Evolutionary conservation across 208 protist species (phyloP).

Genomic region (Leishmania amazonensis): DNA sequence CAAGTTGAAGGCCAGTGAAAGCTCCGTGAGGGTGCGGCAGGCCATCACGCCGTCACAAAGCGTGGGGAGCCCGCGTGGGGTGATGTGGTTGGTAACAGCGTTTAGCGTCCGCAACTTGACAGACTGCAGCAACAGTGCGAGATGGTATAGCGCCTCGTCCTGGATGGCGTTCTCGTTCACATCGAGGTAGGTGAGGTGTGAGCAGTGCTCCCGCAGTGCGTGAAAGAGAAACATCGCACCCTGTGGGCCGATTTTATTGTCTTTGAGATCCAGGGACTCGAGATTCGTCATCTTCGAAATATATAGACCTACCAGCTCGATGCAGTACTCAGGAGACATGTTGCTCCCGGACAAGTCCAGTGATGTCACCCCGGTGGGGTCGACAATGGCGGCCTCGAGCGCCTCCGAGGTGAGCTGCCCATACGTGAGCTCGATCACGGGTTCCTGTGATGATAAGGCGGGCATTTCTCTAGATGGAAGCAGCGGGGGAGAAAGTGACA

Average conservation of each 20-base stretch:
- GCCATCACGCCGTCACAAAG: constrained; percentile 73
- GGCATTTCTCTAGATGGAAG: constrained; percentile 9
- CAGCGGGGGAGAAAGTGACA: not conserved
- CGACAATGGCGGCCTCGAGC: constrained; percentile 40
- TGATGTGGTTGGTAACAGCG: constrained; percentile 82
- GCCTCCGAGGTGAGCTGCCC: constrained; percentile 60
- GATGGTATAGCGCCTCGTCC: constrained; percentile 63
- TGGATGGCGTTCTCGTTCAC: constrained; percentile 87
- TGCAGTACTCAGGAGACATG: constrained; percentile 53
- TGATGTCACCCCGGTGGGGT: constrained; percentile 45
- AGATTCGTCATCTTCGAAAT: constrained; percentile 67
- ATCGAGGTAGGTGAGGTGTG: constrained; percentile 68
- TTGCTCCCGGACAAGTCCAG: constrained; percentile 84
- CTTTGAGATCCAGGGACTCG: constrained; percentile 76
- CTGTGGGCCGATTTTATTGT: constrained; percentile 77
- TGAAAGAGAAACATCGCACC: constrained; percentile 68
- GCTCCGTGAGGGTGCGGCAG: constrained; percentile 51
- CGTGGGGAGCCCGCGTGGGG: constrained; percentile 68
- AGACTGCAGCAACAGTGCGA: constrained; percentile 61
- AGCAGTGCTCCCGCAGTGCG: constrained; percentile 59
- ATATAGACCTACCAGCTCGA: constrained; percentile 50
- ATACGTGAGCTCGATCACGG: constrained; percentile 62
- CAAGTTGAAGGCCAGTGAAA: constrained; percentile 80
- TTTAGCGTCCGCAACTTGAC: constrained; percentile 57
- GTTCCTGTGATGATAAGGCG: constrained; percentile 7